Percentiles rank a stretch among this genome's conserved stretches.
Evolutionary conservation across 1,284 basidiomycete species (phyloP).

Genomic region (Uromyces viciae-fabae): DNA sequence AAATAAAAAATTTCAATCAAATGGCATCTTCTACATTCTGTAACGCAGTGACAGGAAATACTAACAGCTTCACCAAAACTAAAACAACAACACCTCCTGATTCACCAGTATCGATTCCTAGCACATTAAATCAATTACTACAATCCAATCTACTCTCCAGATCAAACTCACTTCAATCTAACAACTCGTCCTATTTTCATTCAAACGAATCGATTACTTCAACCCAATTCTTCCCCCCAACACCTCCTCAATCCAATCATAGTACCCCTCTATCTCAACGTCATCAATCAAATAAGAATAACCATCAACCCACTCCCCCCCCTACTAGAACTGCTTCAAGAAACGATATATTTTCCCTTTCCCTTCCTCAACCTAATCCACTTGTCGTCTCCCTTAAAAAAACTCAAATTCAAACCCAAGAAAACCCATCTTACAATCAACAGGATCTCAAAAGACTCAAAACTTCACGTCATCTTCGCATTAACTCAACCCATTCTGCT

Average conservation of each 20-base stretch:
- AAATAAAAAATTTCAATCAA: no score
- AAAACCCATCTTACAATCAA: conserved; percentile 10
- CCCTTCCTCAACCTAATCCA: conserved; percentile 30
- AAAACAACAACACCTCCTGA: no score
- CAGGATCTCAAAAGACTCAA: not conserved
- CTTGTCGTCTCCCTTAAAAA: no score
- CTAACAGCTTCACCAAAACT: no score
- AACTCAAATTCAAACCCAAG: not conserved
- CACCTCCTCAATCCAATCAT: conserved; percentile 53
- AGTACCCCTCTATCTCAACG: conserved; percentile 45
- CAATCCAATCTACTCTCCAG: conserved; percentile 1
- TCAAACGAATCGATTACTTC: conserved; percentile 39
- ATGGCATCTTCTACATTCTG: no score
- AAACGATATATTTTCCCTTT: conserved; percentile 46
- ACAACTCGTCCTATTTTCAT: conserved; percentile 34
- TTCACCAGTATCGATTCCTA: no score
- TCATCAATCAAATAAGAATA: conserved; percentile 27
- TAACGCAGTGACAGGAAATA: no score
- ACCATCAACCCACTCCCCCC: conserved; percentile 15
- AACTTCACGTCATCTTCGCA: not conserved
- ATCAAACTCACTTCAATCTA: conserved; percentile 3
- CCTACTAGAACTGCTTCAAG: conserved; percentile 22
- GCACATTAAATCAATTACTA: not conserved
- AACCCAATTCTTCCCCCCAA: conserved; percentile 47
- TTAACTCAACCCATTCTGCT: not conserved